A percentile compares a stretch with the other conserved stretches of the same genome.
Evolutionary conservation across 495 filamentous ascomycete genomes (phyloP).

Genomic region (Podospora didyma): DNA sequence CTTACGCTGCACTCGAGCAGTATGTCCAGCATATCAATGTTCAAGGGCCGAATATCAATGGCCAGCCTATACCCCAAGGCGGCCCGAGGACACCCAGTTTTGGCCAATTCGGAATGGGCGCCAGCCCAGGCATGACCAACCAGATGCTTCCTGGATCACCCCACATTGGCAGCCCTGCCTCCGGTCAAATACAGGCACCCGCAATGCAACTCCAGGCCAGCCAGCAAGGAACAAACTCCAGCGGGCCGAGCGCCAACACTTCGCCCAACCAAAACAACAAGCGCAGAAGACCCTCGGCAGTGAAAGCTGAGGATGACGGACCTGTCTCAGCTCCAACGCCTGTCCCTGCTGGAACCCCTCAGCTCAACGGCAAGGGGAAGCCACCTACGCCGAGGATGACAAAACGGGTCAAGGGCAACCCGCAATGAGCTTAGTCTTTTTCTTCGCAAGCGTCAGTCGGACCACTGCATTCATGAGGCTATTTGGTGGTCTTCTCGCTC

Average conservation of each 20-base stretch:
- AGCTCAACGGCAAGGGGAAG: conserved; percentile 44
- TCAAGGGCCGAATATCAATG: conserved; percentile 33
- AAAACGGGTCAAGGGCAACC: conserved; percentile 42
- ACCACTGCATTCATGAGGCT: not conserved
- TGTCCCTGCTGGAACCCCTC: conserved; percentile 33
- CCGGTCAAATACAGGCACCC: conserved; percentile 56
- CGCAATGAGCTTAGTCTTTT: conserved; percentile 16
- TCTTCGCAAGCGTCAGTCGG: not conserved
- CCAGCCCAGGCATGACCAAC: conserved; percentile 53
- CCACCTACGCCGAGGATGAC: conserved; percentile 43
- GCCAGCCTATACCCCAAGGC: conserved; percentile 36
- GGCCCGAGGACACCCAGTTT: conserved; percentile 46
- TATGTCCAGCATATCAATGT: conserved; percentile 47
- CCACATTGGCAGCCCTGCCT: conserved; percentile 54
- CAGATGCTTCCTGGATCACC: conserved; percentile 58
- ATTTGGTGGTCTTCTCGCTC: not conserved
- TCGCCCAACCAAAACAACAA: conserved; percentile 79
- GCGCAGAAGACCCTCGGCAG: conserved; percentile 68
- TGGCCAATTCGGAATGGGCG: conserved; percentile 47
- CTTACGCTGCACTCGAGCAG: conserved; percentile 58
- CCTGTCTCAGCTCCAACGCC: conserved; percentile 44
- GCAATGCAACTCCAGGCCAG: conserved; percentile 71
- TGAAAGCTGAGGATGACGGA: conserved; percentile 69
- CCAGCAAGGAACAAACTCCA: conserved; percentile 66
- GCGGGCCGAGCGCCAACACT: conserved; percentile 75